Conservation (phyloP, 2,329 filamentous ascomycete species). For the Diaporthe helianthi region DNA sequence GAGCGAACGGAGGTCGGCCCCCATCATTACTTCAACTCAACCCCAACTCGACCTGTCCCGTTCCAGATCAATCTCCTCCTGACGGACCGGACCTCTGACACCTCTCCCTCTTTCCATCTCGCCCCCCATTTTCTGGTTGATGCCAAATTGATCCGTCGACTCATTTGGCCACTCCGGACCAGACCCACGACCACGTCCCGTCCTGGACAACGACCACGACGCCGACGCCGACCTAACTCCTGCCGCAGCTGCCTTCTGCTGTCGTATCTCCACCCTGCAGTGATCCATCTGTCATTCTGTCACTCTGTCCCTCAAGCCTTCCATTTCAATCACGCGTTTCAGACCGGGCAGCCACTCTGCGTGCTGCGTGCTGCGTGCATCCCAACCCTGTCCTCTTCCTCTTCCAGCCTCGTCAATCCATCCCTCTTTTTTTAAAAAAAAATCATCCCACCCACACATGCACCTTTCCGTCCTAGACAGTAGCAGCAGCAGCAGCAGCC, state of each 20-base stretch:
- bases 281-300: conserved; percentile 9
- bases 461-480: conserved; percentile 7
- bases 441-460: conserved; percentile 13
- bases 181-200: conserved; percentile 20
- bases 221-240: conserved; percentile 19
- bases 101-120: conserved; percentile 1
- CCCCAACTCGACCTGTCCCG: conserved; percentile 25
- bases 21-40: conserved; percentile 25
- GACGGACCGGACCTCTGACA: conserved; percentile 23
- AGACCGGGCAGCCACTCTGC: conserved; percentile 13
- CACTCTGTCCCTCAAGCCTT: conserved; percentile 20
- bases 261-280: conserved; percentile 28
- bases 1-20: conserved; percentile 15
- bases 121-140: conserved; percentile 15
- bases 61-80: conserved; percentile 27
- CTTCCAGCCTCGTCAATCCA: conserved; percentile 19
- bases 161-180: conserved; percentile 28
- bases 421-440: conserved; percentile 18
- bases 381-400: conserved; percentile 10
- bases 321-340: conserved; percentile 31
- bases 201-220: background rate
- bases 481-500: conserved; percentile 7
- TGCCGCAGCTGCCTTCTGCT: conserved; percentile 18
- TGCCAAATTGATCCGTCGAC: conserved; percentile 30
- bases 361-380: background rate